Percentiles rank a stretch among this genome's conserved stretches.
Evolutionary conservation across 805 yeast species (phyloP).

Genomic region (Sugiyamaella smithiae): DNA sequence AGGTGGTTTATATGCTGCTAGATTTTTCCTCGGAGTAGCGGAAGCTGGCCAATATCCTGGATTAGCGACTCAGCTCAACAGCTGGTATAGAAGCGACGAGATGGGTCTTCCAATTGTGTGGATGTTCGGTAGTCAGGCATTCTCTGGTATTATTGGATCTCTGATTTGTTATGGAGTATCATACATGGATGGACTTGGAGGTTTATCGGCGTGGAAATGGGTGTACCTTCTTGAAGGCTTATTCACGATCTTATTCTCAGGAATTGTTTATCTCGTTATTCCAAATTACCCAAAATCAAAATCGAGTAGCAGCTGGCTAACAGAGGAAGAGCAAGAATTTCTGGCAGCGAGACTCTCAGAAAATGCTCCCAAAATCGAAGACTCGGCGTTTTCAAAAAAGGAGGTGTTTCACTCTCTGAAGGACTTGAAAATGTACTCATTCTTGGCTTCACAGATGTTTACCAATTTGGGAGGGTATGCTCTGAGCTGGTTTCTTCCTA

Average conservation of each 20-base stretch:
- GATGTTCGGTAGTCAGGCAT: slow-evolving; percentile 32
- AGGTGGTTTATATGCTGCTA: slow-evolving; percentile 33
- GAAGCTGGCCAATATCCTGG: slow-evolving; percentile 48
- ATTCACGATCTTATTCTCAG: neutral
- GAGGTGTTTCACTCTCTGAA: neutral
- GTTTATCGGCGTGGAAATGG: slow-evolving; percentile 38
- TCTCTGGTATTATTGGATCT: slow-evolving; percentile 37
- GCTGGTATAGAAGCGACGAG: slow-evolving; percentile 39
- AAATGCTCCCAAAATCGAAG: neutral
- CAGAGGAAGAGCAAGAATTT: neutral
- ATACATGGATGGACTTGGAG: slow-evolving; percentile 45
- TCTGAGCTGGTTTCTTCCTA: neutral
- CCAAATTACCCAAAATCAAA: neutral
- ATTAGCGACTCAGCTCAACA: slow-evolving; percentile 31
- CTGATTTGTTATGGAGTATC: slow-evolving; percentile 39
- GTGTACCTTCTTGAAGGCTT: slow-evolving; percentile 42
- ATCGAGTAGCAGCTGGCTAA: neutral
- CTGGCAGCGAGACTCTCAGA: neutral
- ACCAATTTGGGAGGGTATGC: neutral
- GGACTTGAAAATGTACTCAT: neutral
- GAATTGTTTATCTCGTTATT: neutral
- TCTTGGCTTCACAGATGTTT: neutral
- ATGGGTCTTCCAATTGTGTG: slow-evolving; percentile 39
- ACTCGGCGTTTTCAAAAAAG: neutral
- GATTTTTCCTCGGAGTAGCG: slow-evolving; percentile 40